A percentile compares a stretch with the other conserved stretches of the same genome.
Evolutionary conservation across 2,329 filamentous ascomycete species (phyloP).

Genomic region (Aspergillus sp.): DNA sequence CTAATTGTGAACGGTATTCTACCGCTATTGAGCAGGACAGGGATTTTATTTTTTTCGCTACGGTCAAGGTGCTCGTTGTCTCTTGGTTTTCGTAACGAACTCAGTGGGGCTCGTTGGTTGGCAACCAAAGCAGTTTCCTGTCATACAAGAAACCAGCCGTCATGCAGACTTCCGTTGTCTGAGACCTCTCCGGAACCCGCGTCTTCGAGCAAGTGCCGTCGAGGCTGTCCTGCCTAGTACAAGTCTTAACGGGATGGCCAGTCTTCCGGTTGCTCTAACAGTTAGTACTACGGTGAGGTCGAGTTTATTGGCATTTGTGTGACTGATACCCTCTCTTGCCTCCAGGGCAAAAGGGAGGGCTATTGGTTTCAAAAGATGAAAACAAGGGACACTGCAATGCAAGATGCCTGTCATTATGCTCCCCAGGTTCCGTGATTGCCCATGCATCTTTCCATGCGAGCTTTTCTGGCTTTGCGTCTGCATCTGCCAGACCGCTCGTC

Average conservation of each 20-base stretch:
- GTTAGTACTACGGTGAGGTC: constrained; percentile 9
- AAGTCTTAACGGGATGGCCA: constrained; percentile 7
- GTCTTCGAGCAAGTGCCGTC: constrained; percentile 13
- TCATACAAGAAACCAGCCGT: constrained; percentile 19
- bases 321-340: constrained; percentile 3
- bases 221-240: constrained; percentile 16
- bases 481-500: constrained; percentile 11
- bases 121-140: constrained; percentile 17
- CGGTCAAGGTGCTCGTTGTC: neutral
- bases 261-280: constrained; percentile 17
- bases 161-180: constrained; percentile 27
- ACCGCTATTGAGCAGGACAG: neutral
- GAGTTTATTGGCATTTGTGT: constrained; percentile 10
- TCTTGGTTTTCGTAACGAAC: constrained; percentile 7
- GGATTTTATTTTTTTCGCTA: neutral
- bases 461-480: constrained; percentile 3
- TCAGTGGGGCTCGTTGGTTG: constrained; percentile 16
- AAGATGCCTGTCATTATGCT: constrained; percentile 1
- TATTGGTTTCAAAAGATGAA: neutral
- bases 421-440: constrained; percentile 2
- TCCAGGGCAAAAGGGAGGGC: neutral
- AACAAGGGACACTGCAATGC: constrained; percentile 5
- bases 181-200: constrained; percentile 23
- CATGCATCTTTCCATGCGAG: neutral
- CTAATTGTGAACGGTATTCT: neutral